phyloP scores from a whole-genome alignment of 2,329 filamentous ascomycete genomes.

The Aspergillus quadrilineatus region DNA sequence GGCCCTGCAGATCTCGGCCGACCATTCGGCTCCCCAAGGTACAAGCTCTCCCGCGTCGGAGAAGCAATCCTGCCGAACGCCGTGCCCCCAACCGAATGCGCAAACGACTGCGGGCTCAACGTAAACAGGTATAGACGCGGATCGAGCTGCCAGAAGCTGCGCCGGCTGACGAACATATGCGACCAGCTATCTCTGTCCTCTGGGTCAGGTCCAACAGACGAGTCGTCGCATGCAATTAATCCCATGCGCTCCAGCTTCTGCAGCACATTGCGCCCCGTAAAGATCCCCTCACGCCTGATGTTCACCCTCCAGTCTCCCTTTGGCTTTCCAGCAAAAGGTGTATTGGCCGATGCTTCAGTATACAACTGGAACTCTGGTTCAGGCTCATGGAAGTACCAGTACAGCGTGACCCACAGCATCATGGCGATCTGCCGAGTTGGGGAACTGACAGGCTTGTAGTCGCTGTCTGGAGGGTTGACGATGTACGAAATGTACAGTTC shows the following conservation, averaged over 20 bases:
- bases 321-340: constrained; percentile 69
- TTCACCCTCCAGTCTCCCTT: constrained; percentile 83
- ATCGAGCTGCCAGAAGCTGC: constrained; percentile 90
- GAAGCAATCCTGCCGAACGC: constrained; percentile 53
- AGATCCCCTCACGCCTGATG: constrained; percentile 82
- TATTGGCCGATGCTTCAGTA: constrained; percentile 63
- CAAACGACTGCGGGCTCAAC: constrained; percentile 60
- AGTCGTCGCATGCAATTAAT: constrained; percentile 72
- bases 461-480: constrained; percentile 74
- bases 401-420: constrained; percentile 93
- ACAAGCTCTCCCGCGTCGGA: constrained; percentile 42
- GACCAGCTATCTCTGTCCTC: constrained; percentile 66
- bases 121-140: constrained; percentile 85
- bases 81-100: constrained; percentile 50
- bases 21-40: constrained; percentile 9
- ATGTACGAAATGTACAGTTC: constrained; percentile 89
- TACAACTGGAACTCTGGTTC: constrained; percentile 65
- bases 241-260: constrained; percentile 95
- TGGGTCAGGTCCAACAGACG: constrained; percentile 64
- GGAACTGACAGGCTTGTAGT: constrained; percentile 76
- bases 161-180: constrained; percentile 76
- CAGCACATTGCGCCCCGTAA: constrained; percentile 77
- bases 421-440: constrained; percentile 88
- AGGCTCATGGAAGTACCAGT: constrained; percentile 95
- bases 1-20: constrained; percentile 11